Conservation (phyloP, 2,329 filamentous ascomycete species). For the Ophiostoma populinum region DNA sequence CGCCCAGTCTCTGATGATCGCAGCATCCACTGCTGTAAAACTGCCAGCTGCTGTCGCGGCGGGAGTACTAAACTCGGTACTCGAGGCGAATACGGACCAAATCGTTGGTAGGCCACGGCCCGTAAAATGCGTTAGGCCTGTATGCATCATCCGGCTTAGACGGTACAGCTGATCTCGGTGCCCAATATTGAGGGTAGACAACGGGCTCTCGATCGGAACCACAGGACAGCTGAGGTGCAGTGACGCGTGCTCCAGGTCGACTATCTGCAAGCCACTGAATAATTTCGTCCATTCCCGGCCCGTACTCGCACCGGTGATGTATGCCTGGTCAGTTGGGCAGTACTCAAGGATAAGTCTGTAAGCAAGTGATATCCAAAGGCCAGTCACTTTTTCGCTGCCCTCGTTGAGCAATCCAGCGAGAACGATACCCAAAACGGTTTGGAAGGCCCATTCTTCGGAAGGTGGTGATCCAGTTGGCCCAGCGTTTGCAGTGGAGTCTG, state of each 20-base stretch:
- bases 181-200: constrained; percentile 6
- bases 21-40: constrained; percentile 9
- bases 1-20: constrained; percentile 11
- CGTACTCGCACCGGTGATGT: not conserved
- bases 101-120: constrained; percentile 11
- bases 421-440: constrained; percentile 11
- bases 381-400: constrained; percentile 6
- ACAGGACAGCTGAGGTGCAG: constrained; percentile 10
- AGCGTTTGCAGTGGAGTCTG: not conserved
- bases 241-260: constrained; percentile 11
- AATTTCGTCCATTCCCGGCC: constrained; percentile 10
- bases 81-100: constrained; percentile 7
- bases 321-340: constrained; percentile 5
- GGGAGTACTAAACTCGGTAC: not conserved
- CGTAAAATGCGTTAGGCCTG: constrained; percentile 10
- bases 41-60: not conserved
- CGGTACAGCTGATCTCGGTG: constrained; percentile 10
- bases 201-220: constrained; percentile 7
- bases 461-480: not conserved
- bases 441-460: constrained; percentile 11
- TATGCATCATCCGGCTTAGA: constrained; percentile 11
- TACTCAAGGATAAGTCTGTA: constrained; percentile 11
- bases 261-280: constrained; percentile 10
- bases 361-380: constrained; percentile 10
- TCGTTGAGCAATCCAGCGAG: constrained; percentile 9